phyloP scores from a whole-genome alignment of 495 filamentous ascomycete species.

The Alectoria sarmentosa region DNA sequence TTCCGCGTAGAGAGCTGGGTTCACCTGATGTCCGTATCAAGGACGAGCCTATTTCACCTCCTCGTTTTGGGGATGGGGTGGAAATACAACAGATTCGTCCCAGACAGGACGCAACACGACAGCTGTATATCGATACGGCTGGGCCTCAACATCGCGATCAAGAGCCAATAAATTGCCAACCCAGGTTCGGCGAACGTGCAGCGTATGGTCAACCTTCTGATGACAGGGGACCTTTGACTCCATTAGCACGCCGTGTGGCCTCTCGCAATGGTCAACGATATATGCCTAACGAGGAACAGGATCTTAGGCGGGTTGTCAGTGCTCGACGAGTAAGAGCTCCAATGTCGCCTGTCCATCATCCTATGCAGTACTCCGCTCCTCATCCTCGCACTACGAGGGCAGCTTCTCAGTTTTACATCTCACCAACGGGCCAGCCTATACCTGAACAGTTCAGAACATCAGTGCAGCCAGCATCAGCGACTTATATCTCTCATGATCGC shows the following conservation, averaged over 20 bases:
- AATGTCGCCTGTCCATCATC: slow-evolving; percentile 24
- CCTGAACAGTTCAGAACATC: slow-evolving; percentile 53
- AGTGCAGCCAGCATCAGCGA: slow-evolving; percentile 35
- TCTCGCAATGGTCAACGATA: slow-evolving; percentile 17
- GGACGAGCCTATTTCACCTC: slow-evolving; percentile 77
- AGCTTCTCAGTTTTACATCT: slow-evolving; percentile 54
- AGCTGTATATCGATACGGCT: slow-evolving; percentile 43
- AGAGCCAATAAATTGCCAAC: slow-evolving; percentile 14
- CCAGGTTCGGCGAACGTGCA: slow-evolving; percentile 16
- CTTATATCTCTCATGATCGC: slow-evolving; percentile 46
- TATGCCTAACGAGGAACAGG: slow-evolving; percentile 37
- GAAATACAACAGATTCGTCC: slow-evolving; percentile 34
- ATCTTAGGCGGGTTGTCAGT: slow-evolving; percentile 55
- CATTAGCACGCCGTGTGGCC: slow-evolving; percentile 17
- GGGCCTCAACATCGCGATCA: slow-evolving; percentile 37
- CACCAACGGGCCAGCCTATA: slow-evolving; percentile 42
- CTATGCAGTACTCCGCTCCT: slow-evolving; percentile 24
- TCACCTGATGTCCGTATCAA: slow-evolving; percentile 63
- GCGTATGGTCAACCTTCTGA: slow-evolving; percentile 10
- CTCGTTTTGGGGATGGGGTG: slow-evolving; percentile 54
- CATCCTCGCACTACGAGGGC: slow-evolving; percentile 43
- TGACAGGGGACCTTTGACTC: slow-evolving; percentile 16
- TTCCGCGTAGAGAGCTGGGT: slow-evolving; percentile 30
- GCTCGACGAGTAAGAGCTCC: slow-evolving; percentile 36
- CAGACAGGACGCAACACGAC: slow-evolving; percentile 38